Conservation (phyloP, 179 eudicot genomes). For the Kewa caespitosa region DNA sequence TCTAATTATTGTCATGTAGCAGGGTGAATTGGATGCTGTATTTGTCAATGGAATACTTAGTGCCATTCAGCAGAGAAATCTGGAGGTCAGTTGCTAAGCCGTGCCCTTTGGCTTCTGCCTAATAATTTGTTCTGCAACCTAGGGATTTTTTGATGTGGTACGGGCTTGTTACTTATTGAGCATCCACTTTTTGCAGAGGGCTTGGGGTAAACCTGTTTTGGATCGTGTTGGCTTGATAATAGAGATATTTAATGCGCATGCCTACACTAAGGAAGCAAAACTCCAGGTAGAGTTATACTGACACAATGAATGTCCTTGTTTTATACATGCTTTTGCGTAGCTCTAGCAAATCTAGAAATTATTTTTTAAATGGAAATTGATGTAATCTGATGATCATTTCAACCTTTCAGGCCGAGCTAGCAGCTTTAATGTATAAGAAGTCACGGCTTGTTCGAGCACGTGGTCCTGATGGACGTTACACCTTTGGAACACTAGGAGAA, state of each 20-base stretch:
- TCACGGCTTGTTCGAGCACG: constrained; percentile 87
- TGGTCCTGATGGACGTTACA: constrained; percentile 66
- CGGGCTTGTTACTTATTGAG: constrained; percentile 11
- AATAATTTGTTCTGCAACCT: not conserved
- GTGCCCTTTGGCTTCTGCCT: not conserved
- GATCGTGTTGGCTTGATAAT: constrained; percentile 93
- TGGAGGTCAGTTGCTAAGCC: constrained; percentile 57
- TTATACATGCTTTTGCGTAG: not conserved
- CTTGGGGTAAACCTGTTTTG: constrained; percentile 85
- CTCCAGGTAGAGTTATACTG: constrained; percentile 55
- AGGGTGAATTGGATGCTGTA: constrained; percentile 77
- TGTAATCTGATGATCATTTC: not conserved
- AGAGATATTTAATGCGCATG: constrained; percentile 95
- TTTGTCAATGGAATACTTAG: constrained; percentile 78
- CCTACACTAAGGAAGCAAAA: constrained; percentile 94
- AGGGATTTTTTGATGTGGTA: not conserved
- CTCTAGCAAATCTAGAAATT: not conserved
- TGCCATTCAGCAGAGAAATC: constrained; percentile 86
- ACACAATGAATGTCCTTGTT: not conserved
- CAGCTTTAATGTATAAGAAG: constrained; percentile 90
- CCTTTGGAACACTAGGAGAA: constrained; percentile 82
- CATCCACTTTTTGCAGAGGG: constrained; percentile 46
- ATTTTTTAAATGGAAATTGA: not conserved
- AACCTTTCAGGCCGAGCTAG: constrained; percentile 79
- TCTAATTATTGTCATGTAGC: constrained; percentile 27